These are phyloP conservation scores for Tilletia setariae DNA, from an alignment of 1,284 basidiomycete species.

Conservation along the genomic window DNA sequence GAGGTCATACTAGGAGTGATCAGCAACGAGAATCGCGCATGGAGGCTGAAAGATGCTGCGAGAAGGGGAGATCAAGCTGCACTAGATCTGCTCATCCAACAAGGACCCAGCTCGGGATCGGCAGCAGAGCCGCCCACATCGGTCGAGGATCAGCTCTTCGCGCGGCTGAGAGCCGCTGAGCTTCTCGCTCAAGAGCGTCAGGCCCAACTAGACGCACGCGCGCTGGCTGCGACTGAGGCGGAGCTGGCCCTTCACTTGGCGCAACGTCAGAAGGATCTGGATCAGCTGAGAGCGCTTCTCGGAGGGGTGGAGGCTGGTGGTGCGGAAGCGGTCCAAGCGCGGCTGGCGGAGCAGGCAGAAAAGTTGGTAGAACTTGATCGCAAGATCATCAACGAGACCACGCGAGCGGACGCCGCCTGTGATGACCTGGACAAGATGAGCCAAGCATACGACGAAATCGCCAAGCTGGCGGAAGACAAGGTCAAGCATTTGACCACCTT, in stretches of 20 bases:
- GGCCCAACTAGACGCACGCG: neutral
- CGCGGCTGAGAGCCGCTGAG: constrained; percentile 1
- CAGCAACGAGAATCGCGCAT: constrained; percentile 69
- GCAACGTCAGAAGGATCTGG: neutral
- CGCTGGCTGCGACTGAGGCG: neutral
- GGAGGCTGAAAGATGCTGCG: constrained; percentile 70
- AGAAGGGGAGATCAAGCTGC: constrained; percentile 42
- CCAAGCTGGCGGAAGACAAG: constrained; percentile 77
- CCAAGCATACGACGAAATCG: constrained; percentile 70
- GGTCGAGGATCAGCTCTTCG: constrained; percentile 13
- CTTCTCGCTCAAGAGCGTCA: neutral
- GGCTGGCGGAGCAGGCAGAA: neutral
- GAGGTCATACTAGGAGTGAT: constrained; percentile 74
- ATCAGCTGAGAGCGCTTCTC: neutral
- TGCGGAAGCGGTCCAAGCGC: constrained; percentile 1
- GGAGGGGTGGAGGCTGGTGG: neutral
- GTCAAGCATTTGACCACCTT: constrained; percentile 72
- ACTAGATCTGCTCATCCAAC: neutral
- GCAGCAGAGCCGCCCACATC: neutral
- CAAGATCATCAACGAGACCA: neutral
- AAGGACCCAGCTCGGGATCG: neutral
- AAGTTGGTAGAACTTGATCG: constrained; percentile 5
- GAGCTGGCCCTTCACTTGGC: neutral
- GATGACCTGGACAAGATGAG: constrained; percentile 11
- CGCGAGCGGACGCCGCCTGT: constrained; percentile 14